Conservation (phyloP, 2,329 filamentous ascomycete genomes). For the Trichoderma koningiopsis region DNA sequence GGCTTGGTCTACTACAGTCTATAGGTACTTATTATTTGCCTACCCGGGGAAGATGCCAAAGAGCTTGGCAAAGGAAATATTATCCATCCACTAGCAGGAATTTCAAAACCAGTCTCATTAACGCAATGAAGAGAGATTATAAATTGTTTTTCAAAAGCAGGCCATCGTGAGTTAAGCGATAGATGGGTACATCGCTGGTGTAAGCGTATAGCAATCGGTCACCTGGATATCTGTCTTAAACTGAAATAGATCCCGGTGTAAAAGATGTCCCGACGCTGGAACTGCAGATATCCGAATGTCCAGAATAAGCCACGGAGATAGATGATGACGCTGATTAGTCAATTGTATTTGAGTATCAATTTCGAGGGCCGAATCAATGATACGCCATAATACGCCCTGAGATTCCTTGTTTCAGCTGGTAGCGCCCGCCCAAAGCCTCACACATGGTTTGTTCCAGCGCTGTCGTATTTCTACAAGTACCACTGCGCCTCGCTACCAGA, state of each 20-base stretch:
- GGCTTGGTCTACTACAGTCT: neutral
- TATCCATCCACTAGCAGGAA: no score
- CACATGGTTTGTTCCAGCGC: neutral
- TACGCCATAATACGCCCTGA: neutral
- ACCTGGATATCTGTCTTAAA: neutral
- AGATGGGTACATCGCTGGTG: neutral
- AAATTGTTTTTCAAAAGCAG: neutral
- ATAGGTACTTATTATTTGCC: neutral
- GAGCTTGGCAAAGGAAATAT: neutral
- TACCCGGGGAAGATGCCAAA: neutral
- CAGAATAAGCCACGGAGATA: neutral
- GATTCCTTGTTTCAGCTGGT: conserved; percentile 11
- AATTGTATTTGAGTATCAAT: neutral
- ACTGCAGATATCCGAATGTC: neutral
- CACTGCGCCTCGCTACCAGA: neutral
- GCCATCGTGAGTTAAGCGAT: neutral
- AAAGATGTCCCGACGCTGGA: conserved; percentile 1
- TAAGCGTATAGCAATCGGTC: neutral
- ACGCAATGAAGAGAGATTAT: neutral
- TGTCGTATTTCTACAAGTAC: conserved; percentile 2
- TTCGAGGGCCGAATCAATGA: neutral
- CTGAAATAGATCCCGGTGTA: neutral
- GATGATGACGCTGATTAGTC: neutral
- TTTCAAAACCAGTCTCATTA: no score
- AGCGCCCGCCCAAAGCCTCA: neutral